Conservation (phyloP, 768 basidiomycete species). For the Gyrodon lividus region DNA sequence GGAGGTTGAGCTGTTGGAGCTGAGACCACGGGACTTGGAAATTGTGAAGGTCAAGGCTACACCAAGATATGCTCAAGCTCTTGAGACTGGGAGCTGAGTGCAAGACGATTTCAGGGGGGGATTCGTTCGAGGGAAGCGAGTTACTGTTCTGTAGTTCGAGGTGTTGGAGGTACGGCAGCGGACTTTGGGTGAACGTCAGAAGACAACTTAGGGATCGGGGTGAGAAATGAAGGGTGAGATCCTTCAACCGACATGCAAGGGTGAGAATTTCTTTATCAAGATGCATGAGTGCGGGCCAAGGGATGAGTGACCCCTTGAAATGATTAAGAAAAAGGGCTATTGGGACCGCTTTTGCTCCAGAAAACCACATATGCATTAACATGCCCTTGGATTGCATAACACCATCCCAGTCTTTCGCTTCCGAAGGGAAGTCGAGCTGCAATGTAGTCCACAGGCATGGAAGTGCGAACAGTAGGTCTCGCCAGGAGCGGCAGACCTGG, state of each 20-base stretch:
- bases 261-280: constrained; percentile 31
- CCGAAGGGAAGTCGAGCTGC: constrained; percentile 23
- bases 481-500: constrained; percentile 33
- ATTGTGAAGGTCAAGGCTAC: constrained; percentile 23
- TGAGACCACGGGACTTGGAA: constrained; percentile 31
- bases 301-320: constrained; percentile 18
- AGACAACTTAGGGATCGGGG: constrained; percentile 25
- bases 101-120: constrained; percentile 23
- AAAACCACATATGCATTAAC: constrained; percentile 31
- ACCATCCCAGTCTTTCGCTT: constrained; percentile 21
- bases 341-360: constrained; percentile 29
- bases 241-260: constrained; percentile 20
- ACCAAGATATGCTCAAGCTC: constrained; percentile 29
- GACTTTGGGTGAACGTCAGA: constrained; percentile 27
- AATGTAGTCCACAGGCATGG: constrained; percentile 24
- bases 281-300: constrained; percentile 27
- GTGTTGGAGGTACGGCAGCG: constrained; percentile 22
- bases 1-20: constrained; percentile 26
- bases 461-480: constrained; percentile 29
- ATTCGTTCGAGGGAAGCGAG: constrained; percentile 22
- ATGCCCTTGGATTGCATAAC: constrained; percentile 27
- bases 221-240: constrained; percentile 21
- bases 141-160: constrained; percentile 29
- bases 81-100: constrained; percentile 28
- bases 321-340: constrained; percentile 26